Evolutionary conservation across 139 green algal genomes (phyloP).

Genomic region (Limnomonas spitsbergensis): DNA sequence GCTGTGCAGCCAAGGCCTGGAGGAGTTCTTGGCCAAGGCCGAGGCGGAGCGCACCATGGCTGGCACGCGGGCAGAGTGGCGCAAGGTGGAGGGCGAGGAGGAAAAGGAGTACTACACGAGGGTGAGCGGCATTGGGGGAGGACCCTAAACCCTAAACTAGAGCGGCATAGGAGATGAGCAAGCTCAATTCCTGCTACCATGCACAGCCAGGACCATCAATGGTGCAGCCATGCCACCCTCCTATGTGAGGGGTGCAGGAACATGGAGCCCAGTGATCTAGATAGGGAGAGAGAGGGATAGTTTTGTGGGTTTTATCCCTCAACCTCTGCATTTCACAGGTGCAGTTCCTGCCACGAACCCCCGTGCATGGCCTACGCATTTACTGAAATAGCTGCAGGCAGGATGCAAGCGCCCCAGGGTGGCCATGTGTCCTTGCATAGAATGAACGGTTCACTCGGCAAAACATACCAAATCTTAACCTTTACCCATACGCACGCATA

Average conservation of each 20-base stretch:
- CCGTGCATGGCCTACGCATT: too few species aligned
- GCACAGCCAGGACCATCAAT: too few species aligned
- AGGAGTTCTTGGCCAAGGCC: constrained; percentile 17
- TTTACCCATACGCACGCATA: too few species aligned
- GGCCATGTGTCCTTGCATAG: too few species aligned
- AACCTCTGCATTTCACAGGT: not conserved
- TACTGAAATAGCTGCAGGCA: too few species aligned
- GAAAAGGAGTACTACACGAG: constrained; percentile 60
- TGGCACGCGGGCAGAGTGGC: constrained; percentile 37
- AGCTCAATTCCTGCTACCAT: too few species aligned
- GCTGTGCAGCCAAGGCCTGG: constrained; percentile 25
- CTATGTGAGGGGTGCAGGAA: too few species aligned
- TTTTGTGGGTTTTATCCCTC: not conserved
- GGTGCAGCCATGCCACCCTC: too few species aligned
- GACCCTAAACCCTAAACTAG: not conserved
- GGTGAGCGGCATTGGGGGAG: too few species aligned
- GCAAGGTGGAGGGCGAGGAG: constrained; percentile 59
- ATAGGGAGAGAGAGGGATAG: not conserved
- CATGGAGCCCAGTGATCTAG: too few species aligned
- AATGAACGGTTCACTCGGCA: too few species aligned
- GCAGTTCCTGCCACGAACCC: not conserved
- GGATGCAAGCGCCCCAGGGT: not conserved
- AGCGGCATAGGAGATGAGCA: not conserved
- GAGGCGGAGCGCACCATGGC: constrained; percentile 49
- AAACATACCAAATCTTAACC: too few species aligned